Conservation (phyloP, 441 rosid species). For the Gossypium trilobum region DNA sequence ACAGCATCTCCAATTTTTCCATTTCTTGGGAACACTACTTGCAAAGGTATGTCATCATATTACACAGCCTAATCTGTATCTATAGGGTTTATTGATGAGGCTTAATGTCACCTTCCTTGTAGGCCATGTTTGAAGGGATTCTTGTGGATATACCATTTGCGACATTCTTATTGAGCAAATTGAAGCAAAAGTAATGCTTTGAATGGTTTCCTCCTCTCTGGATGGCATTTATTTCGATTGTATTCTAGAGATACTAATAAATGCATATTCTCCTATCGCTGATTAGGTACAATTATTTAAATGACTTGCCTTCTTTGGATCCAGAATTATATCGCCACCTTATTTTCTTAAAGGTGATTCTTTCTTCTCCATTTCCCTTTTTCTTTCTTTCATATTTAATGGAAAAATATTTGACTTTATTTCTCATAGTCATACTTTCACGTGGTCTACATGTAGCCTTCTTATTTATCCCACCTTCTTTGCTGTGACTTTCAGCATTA, state of each 20-base stretch:
- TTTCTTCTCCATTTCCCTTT: conserved; percentile 2
- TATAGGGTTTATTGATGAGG: conserved; percentile 6
- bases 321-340: conserved; percentile 95
- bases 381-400: neutral
- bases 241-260: neutral
- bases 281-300: conserved; percentile 79
- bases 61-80: conserved; percentile 6
- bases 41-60: conserved; percentile 53
- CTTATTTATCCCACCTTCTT: neutral
- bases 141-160: conserved; percentile 98
- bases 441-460: conserved; percentile 3
- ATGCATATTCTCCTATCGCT: conserved; percentile 13
- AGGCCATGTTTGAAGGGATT: conserved; percentile 99
- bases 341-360: conserved; percentile 78
- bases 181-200: conserved; percentile 65
- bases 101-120: conserved; percentile 24
- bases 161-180: conserved; percentile 96
- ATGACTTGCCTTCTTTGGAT: conserved; percentile 94
- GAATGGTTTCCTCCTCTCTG: conserved; percentile 3
- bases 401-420: neutral
- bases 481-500: conserved; percentile 51
- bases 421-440: neutral
- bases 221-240: neutral
- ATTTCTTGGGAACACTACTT: conserved; percentile 88
- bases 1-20: conserved; percentile 91